phyloP scores from a whole-genome alignment of 2,329 filamentous ascomycete genomes.

The Fusarium bactridioides region DNA sequence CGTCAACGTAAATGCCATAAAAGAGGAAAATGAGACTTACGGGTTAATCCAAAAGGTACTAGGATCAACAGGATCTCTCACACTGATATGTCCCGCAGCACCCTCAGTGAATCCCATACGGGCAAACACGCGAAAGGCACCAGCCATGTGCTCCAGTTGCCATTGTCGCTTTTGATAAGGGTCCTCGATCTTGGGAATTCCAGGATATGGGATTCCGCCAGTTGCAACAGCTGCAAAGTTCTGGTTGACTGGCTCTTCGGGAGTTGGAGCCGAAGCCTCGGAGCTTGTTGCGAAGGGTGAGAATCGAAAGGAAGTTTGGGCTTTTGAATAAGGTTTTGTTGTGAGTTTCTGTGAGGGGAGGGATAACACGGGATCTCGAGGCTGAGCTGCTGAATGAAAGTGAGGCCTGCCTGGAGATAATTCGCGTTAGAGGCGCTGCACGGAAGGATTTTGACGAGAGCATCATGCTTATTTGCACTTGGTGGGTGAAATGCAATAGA shows the following conservation, averaged over 20 bases:
- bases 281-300: conserved; percentile 34
- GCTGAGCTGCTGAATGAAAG: conserved; percentile 23
- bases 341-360: neutral
- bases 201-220: conserved; percentile 49
- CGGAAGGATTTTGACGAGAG: conserved; percentile 11
- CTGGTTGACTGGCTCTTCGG: conserved; percentile 21
- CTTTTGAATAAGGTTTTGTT: neutral
- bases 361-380: neutral
- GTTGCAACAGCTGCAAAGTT: conserved; percentile 41
- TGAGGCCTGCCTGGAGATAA: conserved; percentile 10
- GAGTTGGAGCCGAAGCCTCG: conserved; percentile 2
- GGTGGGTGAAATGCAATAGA: neutral
- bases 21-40: conserved; percentile 9
- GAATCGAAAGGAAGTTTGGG: neutral
- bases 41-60: conserved; percentile 73
- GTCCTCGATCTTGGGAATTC: conserved; percentile 64
- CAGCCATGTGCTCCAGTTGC: conserved; percentile 53
- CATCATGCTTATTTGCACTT: conserved; percentile 12
- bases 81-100: conserved; percentile 69
- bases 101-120: conserved; percentile 64
- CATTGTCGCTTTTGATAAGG: conserved; percentile 51
- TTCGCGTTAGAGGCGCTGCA: conserved; percentile 14
- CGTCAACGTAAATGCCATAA: neutral
- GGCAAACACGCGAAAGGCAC: conserved; percentile 58
- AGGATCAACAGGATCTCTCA: conserved; percentile 67